Evolutionary conservation across 75 land plant species (phyloP).

Genomic region (Picea glauca): DNA sequence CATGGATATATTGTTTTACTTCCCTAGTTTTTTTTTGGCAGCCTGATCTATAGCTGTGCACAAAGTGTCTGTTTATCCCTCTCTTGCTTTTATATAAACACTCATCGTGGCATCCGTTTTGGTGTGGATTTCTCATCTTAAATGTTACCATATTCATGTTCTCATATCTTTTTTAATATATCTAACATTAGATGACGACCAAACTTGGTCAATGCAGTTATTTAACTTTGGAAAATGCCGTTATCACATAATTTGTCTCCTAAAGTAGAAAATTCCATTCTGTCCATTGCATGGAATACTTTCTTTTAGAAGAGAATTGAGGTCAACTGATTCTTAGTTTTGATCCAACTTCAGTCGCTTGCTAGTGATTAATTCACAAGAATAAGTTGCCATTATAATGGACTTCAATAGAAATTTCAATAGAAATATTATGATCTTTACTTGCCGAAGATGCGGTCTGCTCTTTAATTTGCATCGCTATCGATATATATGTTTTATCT

Average conservation of each 20-base stretch:
- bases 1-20: not conserved
- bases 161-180: conserved; percentile 4
- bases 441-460: too few species aligned
- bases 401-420: too few species aligned
- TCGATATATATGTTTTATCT: too few species aligned
- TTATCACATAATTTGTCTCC: not conserved
- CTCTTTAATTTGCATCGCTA: too few species aligned
- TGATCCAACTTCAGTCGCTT: too few species aligned
- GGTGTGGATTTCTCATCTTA: not conserved
- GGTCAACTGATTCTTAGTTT: not conserved
- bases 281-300: not conserved
- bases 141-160: not conserved
- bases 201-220: not conserved
- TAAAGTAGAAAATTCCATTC: not conserved
- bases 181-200: too few species aligned
- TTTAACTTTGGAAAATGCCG: not conserved
- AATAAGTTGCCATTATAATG: too few species aligned
- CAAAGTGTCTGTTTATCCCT: not conserved
- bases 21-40: not conserved
- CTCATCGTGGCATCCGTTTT: not conserved
- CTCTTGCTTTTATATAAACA: not conserved
- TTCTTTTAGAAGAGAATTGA: not conserved
- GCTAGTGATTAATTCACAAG: too few species aligned
- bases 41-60: not conserved
- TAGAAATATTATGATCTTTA: too few species aligned